Evolutionary conservation across 1,284 basidiomycete species (phyloP).

Genomic region (Ganoderma sinense): DNA sequence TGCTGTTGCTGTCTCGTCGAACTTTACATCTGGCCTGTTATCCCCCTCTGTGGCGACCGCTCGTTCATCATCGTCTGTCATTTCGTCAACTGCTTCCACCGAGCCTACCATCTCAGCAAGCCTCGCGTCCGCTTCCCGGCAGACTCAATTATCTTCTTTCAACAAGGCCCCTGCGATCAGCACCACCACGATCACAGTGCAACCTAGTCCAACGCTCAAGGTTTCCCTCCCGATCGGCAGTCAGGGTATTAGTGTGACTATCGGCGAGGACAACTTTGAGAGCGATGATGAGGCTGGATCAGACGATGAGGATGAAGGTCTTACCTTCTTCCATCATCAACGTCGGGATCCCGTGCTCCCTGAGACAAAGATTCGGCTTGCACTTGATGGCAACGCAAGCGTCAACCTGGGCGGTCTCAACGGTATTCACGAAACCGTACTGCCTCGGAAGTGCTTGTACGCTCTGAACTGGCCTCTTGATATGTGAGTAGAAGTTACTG

Average conservation of each 20-base stretch:
- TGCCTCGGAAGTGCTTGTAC: conserved; percentile 58
- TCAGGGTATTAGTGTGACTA: not conserved
- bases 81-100: conserved; percentile 14
- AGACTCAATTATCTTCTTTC: conserved; percentile 7
- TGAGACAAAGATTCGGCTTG: conserved; percentile 23
- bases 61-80: conserved; percentile 22
- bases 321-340: not conserved
- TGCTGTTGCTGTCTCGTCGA: conserved; percentile 5
- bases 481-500: conserved; percentile 50
- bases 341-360: conserved; percentile 9
- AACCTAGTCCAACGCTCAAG: not conserved
- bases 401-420: conserved; percentile 50
- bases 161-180: conserved; percentile 14
- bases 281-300: conserved; percentile 5
- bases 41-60: conserved; percentile 8
- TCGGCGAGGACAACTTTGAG: conserved; percentile 26
- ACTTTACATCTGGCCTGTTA: conserved; percentile 18
- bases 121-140: conserved; percentile 3
- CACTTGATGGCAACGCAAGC: conserved; percentile 44
- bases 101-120: conserved; percentile 7
- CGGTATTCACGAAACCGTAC: conserved; percentile 47
- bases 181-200: conserved; percentile 18
- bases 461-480: conserved; percentile 73
- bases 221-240: not conserved
- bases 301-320: conserved; percentile 21